Percentiles rank a stretch among this genome's conserved stretches.
phyloP scores from a whole-genome alignment of 257 asterid genomes.

The Anisodus acutangulus region DNA sequence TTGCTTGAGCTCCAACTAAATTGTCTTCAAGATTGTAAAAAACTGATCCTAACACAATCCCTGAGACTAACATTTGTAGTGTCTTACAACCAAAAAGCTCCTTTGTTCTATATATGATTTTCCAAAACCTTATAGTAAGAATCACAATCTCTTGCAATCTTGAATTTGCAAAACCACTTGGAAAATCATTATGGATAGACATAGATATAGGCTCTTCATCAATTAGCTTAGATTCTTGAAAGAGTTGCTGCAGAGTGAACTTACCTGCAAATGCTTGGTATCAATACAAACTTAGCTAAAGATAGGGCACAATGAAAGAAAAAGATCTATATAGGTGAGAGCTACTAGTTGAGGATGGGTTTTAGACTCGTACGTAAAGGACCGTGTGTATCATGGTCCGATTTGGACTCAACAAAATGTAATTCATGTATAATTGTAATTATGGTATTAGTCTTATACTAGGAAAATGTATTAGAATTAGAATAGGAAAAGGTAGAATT shows the following conservation, averaged over 20 bases:
- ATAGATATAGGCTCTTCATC: slow-evolving; percentile 50
- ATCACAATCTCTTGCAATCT: slow-evolving; percentile 61
- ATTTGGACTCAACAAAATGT: too few relatives aligned
- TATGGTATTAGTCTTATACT: too few relatives aligned
- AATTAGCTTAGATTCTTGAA: slow-evolving; percentile 75
- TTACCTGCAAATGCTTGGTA: slow-evolving; percentile 1
- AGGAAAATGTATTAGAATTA: too few relatives aligned
- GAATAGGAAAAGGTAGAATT: too few relatives aligned
- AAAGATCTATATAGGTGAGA: too few relatives aligned
- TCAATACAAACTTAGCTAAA: too few relatives aligned
- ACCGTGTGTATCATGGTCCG: too few relatives aligned
- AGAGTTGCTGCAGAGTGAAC: slow-evolving; percentile 75
- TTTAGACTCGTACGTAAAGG: too few relatives aligned
- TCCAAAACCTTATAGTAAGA: slow-evolving; percentile 74
- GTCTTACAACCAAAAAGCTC: slow-evolving; percentile 83
- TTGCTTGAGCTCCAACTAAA: slow-evolving; percentile 64
- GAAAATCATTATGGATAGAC: slow-evolving; percentile 23
- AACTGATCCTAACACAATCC: slow-evolving; percentile 76
- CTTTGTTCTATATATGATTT: slow-evolving; percentile 68
- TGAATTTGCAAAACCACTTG: slow-evolving; percentile 61
- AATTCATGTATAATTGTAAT: too few relatives aligned
- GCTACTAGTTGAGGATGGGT: too few relatives aligned
- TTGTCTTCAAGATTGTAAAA: slow-evolving; percentile 60
- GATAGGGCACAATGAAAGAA: too few relatives aligned
- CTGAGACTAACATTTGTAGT: slow-evolving; percentile 78